Evolutionary conservation across 129 eudicot genomes (phyloP), one percentile per base, ranked within the genome.

Genomic region (Centaurea solstitialis): DNA sequence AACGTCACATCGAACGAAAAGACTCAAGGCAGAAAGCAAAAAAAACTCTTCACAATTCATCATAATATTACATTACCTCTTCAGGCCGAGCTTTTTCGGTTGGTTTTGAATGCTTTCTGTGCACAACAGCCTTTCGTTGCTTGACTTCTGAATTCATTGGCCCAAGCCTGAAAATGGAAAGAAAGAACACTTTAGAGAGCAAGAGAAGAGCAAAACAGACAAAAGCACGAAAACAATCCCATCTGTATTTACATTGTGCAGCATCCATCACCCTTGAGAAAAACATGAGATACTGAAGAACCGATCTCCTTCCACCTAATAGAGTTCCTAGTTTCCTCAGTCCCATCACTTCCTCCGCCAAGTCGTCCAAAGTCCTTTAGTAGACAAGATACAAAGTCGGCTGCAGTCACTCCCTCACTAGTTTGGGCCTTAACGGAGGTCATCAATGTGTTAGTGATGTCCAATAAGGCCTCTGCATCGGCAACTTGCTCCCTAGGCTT

Each of bases 401-500:
- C 72, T 75, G 99, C 93, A 24, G 99, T 93, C 20, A 93, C 45
- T 22, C 97, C 99, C 26, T 88, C 97, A 39, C 76, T 93, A 59
- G 80, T 82, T 22, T 88, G 97, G 18, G 98, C 89, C 83, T 91
- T 91, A 10, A 96, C 99, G 80, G 99, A 89, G 24, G 88, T 79
- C 83, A 93, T 87, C 80, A 96, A 86, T 9, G 94, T 89, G 72
- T 80, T 91, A 20, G 98, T 85, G 35, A 96, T 93, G 78, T 96
- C 98, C 87, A 91, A 79, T 30, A 96, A 86, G 0, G 99, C 97
- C 65, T 96, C 99, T 4, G 99, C 99, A 89, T 96, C 99, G 5
- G 98, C 99, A 24, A 96, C 98, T 83, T 96, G 99, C 28, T 96
- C 99, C 78, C 99, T 85, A 24, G 99, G 99, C 79, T 89, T 96